These are phyloP conservation scores for Kockiozyma suomiensis DNA, from an alignment of 805 yeast species.

Conservation along the genomic window DNA sequence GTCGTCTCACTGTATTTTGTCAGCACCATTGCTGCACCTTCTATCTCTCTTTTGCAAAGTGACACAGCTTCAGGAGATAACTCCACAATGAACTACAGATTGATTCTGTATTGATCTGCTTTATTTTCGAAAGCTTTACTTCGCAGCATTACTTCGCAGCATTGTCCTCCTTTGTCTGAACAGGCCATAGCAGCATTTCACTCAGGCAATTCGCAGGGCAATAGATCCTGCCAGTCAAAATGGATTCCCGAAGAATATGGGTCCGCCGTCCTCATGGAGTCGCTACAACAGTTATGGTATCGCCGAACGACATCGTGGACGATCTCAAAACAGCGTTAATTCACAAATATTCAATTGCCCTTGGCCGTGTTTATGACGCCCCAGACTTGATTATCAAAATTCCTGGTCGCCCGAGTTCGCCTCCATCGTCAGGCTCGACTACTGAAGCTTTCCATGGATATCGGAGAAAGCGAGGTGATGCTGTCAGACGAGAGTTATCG, in stretches of 20 bases:
- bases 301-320: conserved; percentile 69
- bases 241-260: conserved; percentile 42
- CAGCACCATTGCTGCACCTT: too few species aligned
- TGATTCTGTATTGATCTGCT: too few species aligned
- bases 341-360: conserved; percentile 66
- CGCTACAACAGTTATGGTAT: conserved; percentile 71
- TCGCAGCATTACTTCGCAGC: not conserved
- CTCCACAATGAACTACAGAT: too few species aligned
- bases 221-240: conserved; percentile 1
- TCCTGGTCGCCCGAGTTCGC: not conserved
- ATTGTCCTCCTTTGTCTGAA: not conserved
- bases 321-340: conserved; percentile 72
- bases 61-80: too few species aligned
- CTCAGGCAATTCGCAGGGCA: not conserved
- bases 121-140: too few species aligned
- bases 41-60: too few species aligned
- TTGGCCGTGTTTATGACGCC: conserved; percentile 65
- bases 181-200: too few species aligned
- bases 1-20: not conserved
- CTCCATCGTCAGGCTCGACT: not conserved
- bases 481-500: conserved; percentile 17
- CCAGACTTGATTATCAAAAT: conserved; percentile 53
- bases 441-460: conserved; percentile 6
- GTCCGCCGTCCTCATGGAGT: conserved; percentile 43
- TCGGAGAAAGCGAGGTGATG: conserved; percentile 15